Evolutionary conservation across 1,284 basidiomycete genomes (phyloP).

Genomic region (Cerioporus squamosus): DNA sequence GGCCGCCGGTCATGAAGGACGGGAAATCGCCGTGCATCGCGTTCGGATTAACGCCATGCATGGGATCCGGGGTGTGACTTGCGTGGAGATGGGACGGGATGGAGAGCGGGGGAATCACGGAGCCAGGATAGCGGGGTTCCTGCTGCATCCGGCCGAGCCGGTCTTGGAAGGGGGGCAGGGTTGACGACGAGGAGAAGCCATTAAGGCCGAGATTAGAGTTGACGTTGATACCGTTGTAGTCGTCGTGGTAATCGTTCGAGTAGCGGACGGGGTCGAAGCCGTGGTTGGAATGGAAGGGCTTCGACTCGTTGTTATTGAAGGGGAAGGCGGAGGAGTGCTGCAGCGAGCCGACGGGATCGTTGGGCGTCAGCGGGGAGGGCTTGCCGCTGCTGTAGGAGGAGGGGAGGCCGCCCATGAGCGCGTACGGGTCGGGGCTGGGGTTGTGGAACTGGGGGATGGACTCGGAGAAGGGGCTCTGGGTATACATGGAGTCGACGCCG

Average conservation of each 20-base stretch:
- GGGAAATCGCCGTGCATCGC: constrained; percentile 65
- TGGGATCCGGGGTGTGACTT: constrained; percentile 51
- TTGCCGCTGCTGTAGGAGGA: constrained; percentile 71
- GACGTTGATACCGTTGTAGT: constrained; percentile 55
- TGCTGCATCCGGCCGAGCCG: constrained; percentile 51
- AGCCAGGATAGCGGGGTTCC: constrained; percentile 40
- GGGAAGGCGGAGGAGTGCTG: constrained; percentile 60
- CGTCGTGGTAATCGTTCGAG: constrained; percentile 56
- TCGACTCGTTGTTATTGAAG: constrained; percentile 45
- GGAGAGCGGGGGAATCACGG: constrained; percentile 40
- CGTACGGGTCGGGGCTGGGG: constrained; percentile 57
- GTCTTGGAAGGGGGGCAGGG: constrained; percentile 60
- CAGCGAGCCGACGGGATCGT: constrained; percentile 58
- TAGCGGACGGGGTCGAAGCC: constrained; percentile 47
- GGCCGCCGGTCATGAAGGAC: constrained; percentile 54
- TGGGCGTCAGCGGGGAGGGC: constrained; percentile 74
- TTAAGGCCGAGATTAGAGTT: constrained; percentile 48
- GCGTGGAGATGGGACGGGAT: constrained; percentile 49
- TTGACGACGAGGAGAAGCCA: constrained; percentile 40
- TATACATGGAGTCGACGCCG: constrained; percentile 58
- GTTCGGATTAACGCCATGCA: constrained; percentile 69
- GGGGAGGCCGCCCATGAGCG: constrained; percentile 63
- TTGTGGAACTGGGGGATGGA: constrained; percentile 58
- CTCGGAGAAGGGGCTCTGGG: constrained; percentile 61
- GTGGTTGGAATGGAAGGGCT: constrained; percentile 54